Percentiles rank a stretch among this genome's conserved stretches.
These are phyloP conservation scores for Penstemon davidsonii DNA, from an alignment of 257 asterid species.

Conservation along the genomic window DNA sequence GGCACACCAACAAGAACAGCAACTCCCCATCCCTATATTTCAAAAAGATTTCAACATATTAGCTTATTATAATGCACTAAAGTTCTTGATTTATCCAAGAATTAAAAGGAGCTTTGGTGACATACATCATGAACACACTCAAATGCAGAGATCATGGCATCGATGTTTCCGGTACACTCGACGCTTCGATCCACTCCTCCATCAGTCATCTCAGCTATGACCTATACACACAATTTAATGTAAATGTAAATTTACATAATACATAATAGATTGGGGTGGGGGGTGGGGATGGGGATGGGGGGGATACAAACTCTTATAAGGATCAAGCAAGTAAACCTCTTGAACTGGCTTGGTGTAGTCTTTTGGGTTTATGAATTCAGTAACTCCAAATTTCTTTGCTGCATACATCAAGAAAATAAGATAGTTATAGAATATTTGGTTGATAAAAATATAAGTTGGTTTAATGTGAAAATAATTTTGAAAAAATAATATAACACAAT, in stretches of 20 bases:
- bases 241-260: background rate
- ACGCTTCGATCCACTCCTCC: slow-evolving; percentile 55
- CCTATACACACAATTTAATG: slow-evolving; percentile 21
- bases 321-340: slow-evolving; percentile 42
- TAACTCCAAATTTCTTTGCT: slow-evolving; percentile 83
- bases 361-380: slow-evolving; percentile 74
- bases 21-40: slow-evolving; percentile 57
- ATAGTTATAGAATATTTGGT: background rate
- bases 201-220: slow-evolving; percentile 40
- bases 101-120: background rate
- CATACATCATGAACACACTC: slow-evolving; percentile 58
- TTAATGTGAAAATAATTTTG: background rate
- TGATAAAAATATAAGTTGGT: background rate
- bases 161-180: slow-evolving; percentile 43
- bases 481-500: background rate
- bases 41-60: background rate
- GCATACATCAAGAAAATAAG: slow-evolving; percentile 8
- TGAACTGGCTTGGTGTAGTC: slow-evolving; percentile 64
- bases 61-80: background rate
- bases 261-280: background rate
- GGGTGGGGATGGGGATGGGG: no score
- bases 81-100: background rate
- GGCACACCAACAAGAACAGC: slow-evolving; percentile 65
- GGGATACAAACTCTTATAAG: background rate
- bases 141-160: slow-evolving; percentile 47